Conservation (phyloP, 768 basidiomycete species). For the Glaciozyma martinii region DNA sequence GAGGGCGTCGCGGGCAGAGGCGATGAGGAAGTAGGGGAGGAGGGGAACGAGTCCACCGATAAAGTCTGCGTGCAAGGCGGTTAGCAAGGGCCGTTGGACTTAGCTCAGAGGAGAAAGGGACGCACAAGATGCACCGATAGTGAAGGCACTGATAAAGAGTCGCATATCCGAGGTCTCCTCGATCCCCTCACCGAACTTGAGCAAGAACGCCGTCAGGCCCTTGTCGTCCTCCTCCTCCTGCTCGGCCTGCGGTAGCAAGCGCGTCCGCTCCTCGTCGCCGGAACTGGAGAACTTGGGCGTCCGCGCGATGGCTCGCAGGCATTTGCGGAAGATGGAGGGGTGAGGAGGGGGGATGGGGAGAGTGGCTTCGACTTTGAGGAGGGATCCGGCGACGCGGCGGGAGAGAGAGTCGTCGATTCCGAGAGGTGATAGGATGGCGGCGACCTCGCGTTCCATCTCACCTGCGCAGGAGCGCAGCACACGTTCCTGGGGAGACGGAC, state of each 20-base stretch:
- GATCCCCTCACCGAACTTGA: constrained; percentile 91
- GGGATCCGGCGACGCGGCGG: constrained; percentile 62
- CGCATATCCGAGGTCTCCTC: constrained; percentile 82
- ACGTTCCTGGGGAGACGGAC: constrained; percentile 46
- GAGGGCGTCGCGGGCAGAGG: constrained; percentile 50
- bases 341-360: constrained; percentile 22
- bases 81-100: too few species aligned
- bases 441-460: constrained; percentile 93
- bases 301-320: constrained; percentile 28
- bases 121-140: constrained; percentile 69
- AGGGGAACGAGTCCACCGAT: constrained; percentile 88
- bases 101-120: constrained; percentile 1
- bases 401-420: constrained; percentile 80
- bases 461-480: constrained; percentile 83
- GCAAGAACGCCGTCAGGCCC: constrained; percentile 83
- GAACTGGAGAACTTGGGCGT: constrained; percentile 25
- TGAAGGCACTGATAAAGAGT: constrained; percentile 81
- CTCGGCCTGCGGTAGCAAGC: constrained; percentile 38
- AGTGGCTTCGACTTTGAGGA: constrained; percentile 47
- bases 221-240: constrained; percentile 61
- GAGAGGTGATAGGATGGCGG: constrained; percentile 73
- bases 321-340: constrained; percentile 26
- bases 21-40: constrained; percentile 62
- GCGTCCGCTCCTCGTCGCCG: constrained; percentile 11
- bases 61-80: constrained; percentile 49